These are phyloP conservation scores for Trametes coccinea DNA, from an alignment of 768 basidiomycete genomes.

Conservation along the genomic window DNA sequence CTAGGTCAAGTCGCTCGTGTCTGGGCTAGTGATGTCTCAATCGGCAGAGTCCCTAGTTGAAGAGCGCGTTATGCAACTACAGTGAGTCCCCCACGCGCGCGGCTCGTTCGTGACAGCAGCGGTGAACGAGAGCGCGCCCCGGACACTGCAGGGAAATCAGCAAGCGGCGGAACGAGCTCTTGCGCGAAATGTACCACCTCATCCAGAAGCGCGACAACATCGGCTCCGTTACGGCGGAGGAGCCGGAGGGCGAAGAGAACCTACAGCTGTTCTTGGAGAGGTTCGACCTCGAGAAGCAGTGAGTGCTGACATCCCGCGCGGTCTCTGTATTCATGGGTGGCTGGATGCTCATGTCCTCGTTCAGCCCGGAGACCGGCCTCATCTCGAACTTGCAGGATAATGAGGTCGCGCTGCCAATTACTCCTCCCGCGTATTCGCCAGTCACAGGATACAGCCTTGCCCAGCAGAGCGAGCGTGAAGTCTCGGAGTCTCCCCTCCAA, in stretches of 20 bases:
- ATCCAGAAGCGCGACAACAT: slow-evolving; percentile 53
- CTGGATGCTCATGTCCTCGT: not conserved
- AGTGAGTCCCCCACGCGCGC: slow-evolving; percentile 24
- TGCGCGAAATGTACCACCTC: slow-evolving; percentile 71
- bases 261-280: slow-evolving; percentile 54
- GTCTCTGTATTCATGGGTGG: not conserved
- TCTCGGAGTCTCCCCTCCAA: slow-evolving; percentile 25
- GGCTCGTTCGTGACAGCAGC: slow-evolving; percentile 3
- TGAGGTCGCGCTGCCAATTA: slow-evolving; percentile 24
- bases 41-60: slow-evolving; percentile 27
- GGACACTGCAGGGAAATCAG: slow-evolving; percentile 52
- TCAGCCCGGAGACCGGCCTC: slow-evolving; percentile 38
- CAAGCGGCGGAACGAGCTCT: slow-evolving; percentile 65
- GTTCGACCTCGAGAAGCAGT: slow-evolving; percentile 58
- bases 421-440: slow-evolving; percentile 16
- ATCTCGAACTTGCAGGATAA: slow-evolving; percentile 28
- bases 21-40: slow-evolving; percentile 20
- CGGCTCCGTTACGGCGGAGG: slow-evolving; percentile 40
- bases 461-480: not conserved
- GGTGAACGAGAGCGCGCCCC: slow-evolving; percentile 13
- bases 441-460: not conserved
- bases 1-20: not conserved
- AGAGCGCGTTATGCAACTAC: slow-evolving; percentile 28
- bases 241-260: slow-evolving; percentile 42
- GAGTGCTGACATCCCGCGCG: slow-evolving; percentile 26